Evolutionary conservation across 2,329 filamentous ascomycete genomes (phyloP).

Genomic region (Cladosporium sp.): DNA sequence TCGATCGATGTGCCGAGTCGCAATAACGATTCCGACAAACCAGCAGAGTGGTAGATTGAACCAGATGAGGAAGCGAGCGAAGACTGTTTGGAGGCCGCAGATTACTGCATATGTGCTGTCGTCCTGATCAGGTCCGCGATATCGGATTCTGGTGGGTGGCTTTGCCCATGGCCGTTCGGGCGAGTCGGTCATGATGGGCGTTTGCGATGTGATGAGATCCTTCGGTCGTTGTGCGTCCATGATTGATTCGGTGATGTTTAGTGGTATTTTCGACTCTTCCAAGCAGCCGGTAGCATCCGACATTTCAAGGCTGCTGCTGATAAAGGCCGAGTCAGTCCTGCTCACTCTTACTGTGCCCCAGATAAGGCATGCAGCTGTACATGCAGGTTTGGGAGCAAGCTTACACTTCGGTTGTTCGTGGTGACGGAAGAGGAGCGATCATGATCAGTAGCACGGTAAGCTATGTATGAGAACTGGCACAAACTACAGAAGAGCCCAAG

Average conservation of each 20-base stretch:
- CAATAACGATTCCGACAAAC: slow-evolving; percentile 4
- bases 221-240: background rate
- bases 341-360: background rate
- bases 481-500: background rate
- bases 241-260: background rate
- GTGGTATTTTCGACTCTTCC: background rate
- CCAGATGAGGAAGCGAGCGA: slow-evolving; percentile 15
- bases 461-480: background rate
- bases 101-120: slow-evolving; percentile 5
- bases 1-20: background rate
- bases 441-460: background rate
- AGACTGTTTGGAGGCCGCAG: slow-evolving; percentile 1
- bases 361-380: background rate
- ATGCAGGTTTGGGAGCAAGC: background rate
- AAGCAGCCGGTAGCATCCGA: background rate
- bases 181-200: background rate
- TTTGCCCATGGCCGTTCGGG: background rate
- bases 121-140: slow-evolving; percentile 1
- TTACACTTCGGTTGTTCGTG: background rate
- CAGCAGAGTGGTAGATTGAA: slow-evolving; percentile 12
- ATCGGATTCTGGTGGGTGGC: background rate
- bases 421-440: background rate
- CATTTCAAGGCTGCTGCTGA: background rate
- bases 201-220: background rate
- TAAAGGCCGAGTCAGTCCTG: background rate